phyloP scores from a whole-genome alignment of 495 filamentous ascomycete species.

The Lasiosphaeria miniovina region DNA sequence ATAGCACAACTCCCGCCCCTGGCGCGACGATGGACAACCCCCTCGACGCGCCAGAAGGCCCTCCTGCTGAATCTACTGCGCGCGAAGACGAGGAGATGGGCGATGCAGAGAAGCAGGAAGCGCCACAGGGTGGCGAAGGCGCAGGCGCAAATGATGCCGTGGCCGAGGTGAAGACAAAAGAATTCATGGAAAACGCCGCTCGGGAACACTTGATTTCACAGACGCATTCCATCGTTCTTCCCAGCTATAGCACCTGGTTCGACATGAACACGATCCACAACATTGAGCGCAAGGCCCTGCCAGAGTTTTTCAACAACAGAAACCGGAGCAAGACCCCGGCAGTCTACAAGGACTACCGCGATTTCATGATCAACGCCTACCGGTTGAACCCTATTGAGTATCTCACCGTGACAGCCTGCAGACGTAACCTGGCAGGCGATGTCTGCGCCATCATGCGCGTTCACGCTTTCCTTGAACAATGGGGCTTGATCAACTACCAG shows the following conservation, averaged over 20 bases:
- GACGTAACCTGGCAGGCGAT: slow-evolving; percentile 92
- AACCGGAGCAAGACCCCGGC: slow-evolving; percentile 96
- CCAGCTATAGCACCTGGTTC: slow-evolving; percentile 96
- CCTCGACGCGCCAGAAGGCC: slow-evolving; percentile 78
- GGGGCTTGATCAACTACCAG: slow-evolving; percentile 98
- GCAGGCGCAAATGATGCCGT: slow-evolving; percentile 36
- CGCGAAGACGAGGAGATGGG: slow-evolving; percentile 85
- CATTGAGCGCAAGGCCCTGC: slow-evolving; percentile 86
- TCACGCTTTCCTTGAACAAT: slow-evolving; percentile 97
- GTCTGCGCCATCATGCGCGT: slow-evolving; percentile 99
- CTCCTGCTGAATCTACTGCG: slow-evolving; percentile 63
- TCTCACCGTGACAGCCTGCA: slow-evolving; percentile 94
- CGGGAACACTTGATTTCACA: slow-evolving; percentile 88
- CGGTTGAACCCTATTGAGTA: slow-evolving; percentile 93
- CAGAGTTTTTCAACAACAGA: slow-evolving; percentile 96
- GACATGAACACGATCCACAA: slow-evolving; percentile 90
- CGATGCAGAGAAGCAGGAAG: slow-evolving; percentile 59
- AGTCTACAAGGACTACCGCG: slow-evolving; percentile 98
- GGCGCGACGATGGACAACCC: slow-evolving; percentile 71
- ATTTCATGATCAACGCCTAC: slow-evolving; percentile 99
- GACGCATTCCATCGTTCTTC: slow-evolving; percentile 90
- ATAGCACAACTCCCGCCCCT: slow-evolving; percentile 49
- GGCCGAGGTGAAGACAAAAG: slow-evolving; percentile 60
- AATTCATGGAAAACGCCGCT: slow-evolving; percentile 78
- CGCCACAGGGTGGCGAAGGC: slow-evolving; percentile 47